Base-by-base conservation (phyloP, 768 basidiomycete species). In the Daedalea quercina region DNA sequence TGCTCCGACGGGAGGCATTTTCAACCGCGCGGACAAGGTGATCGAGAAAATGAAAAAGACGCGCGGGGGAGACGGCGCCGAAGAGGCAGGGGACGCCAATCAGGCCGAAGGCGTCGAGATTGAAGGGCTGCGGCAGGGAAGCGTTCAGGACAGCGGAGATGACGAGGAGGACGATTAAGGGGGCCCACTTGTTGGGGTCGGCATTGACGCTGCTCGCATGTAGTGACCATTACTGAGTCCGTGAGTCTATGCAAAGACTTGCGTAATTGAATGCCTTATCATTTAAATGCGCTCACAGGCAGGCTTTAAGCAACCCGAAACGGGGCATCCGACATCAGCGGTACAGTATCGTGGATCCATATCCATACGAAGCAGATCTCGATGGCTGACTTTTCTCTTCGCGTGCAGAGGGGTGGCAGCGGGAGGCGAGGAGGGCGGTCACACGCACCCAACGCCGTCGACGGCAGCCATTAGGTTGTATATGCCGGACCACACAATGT, bases 11-110 rank as follows among this genome's bases (percentile, higher is more conserved):
- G 90, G 85, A 15, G 96, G 95, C 1, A 94, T 98, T 59, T 99
- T 98, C 76, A 98, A 98, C 68, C 80, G 89, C 47, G 94, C 87
- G 44, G 94, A 89, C 59, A 96, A 96, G 72, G 80, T 98, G 50
- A 79, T 99, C 41, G 86, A 87, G 57, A 94, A 89, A 75, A 69
- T 90, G 69, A 83, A 86, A 65, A 86, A 86, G 69, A 78, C 77
- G 59, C 79, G 73, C 20, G 67, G 60, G 20, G 76, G 69, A 34
- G 81, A 78, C 44, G 78, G 70, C 37, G 75, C 68, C 45, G 76
- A 56, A 17, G 59, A 34, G 1, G 61, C 52, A 26, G 56, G 49
- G 9, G 58, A 44, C 22, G 60, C 50, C 15, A 59, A 50, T 6
- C 54, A 41, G 12, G 50, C 35, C 28, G 56, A 52, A n/a, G 57